Evolutionary conservation across 2,329 filamentous ascomycete genomes (phyloP), one percentile per base, ranked within the genome.

Genomic region (Cladosporium sp.): DNA sequence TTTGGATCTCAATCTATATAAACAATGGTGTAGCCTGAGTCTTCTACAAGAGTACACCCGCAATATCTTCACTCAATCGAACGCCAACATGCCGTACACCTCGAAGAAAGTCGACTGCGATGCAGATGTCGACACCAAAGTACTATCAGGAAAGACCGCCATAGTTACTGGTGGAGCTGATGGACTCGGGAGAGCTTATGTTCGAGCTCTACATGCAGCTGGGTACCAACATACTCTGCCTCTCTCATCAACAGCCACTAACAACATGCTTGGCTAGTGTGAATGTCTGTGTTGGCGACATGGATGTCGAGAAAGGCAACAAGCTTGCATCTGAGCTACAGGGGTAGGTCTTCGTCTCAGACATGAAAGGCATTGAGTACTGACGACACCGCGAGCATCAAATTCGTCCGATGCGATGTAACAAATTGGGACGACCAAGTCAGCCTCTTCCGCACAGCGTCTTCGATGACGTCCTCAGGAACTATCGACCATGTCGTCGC

Each of bases 91-190:
- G 54, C 30, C 42, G 5, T 56, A 56, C 22, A 38, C 36, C 3
- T 12, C 54, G 2, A 14, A 9, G 15, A 56, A 56, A 30, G 51
- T 66, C 30, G 58, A 65, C 42, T 63, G 62, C 55, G 39, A 58
- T 38, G 50, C 50, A 17, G 39, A 60, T 4, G 54, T 65, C 36
- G 60, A 66, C 40, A 52, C 62, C 28, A 60, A 43, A 39, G 60
- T 51, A 58, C 59, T 77, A 7, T 66, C 66, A 4, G 75, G 74
- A 14, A 80, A 78, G 62, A 76, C 74, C 0, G 76, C 77, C 19
- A 72, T 80, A 28, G 71, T 79, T 12, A 80, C 77, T 1, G 76
- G 77, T 17, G 77, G 77, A 5, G 77, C 68, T 9, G 71, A 68
- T 63, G 70, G 69, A 37, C 67, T 70, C 49, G 68, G 69, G n/a